Base-by-base conservation (phyloP, 345 rosid species). In the Eucalyptus camaldulensis region DNA sequence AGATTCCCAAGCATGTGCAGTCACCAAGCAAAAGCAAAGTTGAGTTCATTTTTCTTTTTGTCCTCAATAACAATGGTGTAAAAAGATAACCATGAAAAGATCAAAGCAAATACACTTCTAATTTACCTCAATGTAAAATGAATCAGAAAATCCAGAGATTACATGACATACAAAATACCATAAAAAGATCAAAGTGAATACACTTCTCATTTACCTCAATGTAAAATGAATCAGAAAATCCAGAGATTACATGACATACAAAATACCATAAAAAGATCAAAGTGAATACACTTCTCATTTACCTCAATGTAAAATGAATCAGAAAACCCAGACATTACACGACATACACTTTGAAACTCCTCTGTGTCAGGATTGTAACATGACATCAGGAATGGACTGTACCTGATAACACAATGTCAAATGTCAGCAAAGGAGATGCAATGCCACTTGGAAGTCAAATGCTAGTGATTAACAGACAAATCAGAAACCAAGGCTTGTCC, bases 381-480 rank as follows among this genome's bases (percentile, higher is more conserved):
- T 86, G 99, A 98, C 98, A 97, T 93, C 88, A 97, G 99, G 92
- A 95, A 96, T 81, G 98, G 99, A 92, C 98, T 97, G 90, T 91
- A 95, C 99, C 99, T 96, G 95, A 43, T 67, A 67, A 13, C 14
- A 31, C 89, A 90, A 85, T 6, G 45, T 37, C 83, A 76, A 76
- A 76, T 76, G 22, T 76, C 50, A 72, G 8, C 13, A 43, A 25
- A 58, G 87, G 37, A 83, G 33, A 50, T n/a, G 44, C 80, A 21
- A 29, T 43, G 49, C 33, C 62, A 65, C 25, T 43, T 40, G 27
- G 43, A 76, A 76, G 47, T 76, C 45, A 76, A 72, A 72, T 72
- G 83, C 83, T 37, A 37, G 83, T 76, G 83, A 87, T 40, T 47
- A 60, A 37, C 80, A 87, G 10, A 72, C 85, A 60, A 53, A 50